These are phyloP conservation scores for Chaetothyriales sp. DNA, from an alignment of 2,329 filamentous ascomycete genomes.

Conservation along the genomic window DNA sequence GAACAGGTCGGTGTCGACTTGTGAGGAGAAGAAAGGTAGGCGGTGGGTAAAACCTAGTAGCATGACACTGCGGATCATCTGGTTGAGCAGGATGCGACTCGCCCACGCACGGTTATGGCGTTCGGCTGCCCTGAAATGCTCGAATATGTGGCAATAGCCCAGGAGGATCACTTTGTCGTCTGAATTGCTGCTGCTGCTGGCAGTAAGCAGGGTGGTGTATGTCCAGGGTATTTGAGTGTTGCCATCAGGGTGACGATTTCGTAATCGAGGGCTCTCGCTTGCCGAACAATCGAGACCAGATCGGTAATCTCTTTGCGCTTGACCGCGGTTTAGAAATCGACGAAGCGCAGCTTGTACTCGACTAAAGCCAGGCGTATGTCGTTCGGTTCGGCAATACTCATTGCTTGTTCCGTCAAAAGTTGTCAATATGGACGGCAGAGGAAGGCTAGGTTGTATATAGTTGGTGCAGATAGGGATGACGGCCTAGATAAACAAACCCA, in stretches of 20 bases:
- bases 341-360: constrained; percentile 2
- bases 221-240: constrained; percentile 13
- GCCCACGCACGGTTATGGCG: constrained; percentile 49
- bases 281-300: constrained; percentile 23
- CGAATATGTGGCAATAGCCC: constrained; percentile 43
- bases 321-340: constrained; percentile 25
- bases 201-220: constrained; percentile 19
- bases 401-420: neutral
- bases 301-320: constrained; percentile 17
- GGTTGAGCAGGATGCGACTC: constrained; percentile 41
- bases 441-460: neutral
- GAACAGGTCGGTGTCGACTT: constrained; percentile 20
- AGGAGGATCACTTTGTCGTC: constrained; percentile 34
- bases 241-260: constrained; percentile 19
- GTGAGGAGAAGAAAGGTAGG: constrained; percentile 1
- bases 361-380: neutral
- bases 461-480: neutral
- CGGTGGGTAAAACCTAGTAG: neutral
- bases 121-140: constrained; percentile 40
- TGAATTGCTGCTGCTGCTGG: constrained; percentile 1
- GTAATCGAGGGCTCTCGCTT: constrained; percentile 24
- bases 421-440: neutral
- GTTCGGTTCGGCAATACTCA: too few relatives aligned
- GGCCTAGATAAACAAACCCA: constrained; percentile 39
- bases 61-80: constrained; percentile 30